Conservation (phyloP, 2,329 filamentous ascomycete species). For the Clonostachys rosea region DNA sequence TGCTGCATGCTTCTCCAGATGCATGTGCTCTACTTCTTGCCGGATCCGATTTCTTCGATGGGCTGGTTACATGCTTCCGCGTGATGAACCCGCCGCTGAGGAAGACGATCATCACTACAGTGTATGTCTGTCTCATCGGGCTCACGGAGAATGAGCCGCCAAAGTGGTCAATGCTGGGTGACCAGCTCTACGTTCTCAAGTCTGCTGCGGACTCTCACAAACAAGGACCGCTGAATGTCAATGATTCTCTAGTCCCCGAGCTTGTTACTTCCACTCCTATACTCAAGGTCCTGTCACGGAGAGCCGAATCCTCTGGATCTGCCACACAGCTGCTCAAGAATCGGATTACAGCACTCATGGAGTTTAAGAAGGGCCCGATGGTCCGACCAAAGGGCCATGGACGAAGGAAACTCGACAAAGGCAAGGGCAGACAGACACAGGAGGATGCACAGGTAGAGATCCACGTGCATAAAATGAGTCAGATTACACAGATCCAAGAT, state of each 20-base stretch:
- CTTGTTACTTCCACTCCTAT: constrained; percentile 78
- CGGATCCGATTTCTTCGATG: constrained; percentile 84
- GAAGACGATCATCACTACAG: constrained; percentile 64
- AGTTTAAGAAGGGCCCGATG: constrained; percentile 53
- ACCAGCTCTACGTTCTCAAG: constrained; percentile 80
- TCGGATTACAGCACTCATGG: constrained; percentile 54
- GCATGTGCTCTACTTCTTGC: constrained; percentile 64
- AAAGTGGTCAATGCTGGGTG: constrained; percentile 71
- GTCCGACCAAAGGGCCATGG: constrained; percentile 43
- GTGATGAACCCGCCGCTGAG: constrained; percentile 60
- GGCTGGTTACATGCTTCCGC: constrained; percentile 61
- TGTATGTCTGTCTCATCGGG: constrained; percentile 71
- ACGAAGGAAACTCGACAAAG: constrained; percentile 59
- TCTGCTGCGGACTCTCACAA: constrained; percentile 62
- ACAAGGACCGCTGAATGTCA: constrained; percentile 46
- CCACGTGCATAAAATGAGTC: constrained; percentile 77
- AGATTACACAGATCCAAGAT: constrained; percentile 88
- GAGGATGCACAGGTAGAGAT: constrained; percentile 41
- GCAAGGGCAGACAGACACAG: constrained; percentile 46
- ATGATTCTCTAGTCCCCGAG: constrained; percentile 73
- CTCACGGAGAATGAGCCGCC: constrained; percentile 62
- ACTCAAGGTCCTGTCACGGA: constrained; percentile 55
- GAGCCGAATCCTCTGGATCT: constrained; percentile 40
- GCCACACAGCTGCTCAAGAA: constrained; percentile 53
- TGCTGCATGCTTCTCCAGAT: constrained; percentile 57